Evolutionary conservation across 192 early-diverging fungal species (phyloP).

Genomic region (Coemansia sp.): DNA sequence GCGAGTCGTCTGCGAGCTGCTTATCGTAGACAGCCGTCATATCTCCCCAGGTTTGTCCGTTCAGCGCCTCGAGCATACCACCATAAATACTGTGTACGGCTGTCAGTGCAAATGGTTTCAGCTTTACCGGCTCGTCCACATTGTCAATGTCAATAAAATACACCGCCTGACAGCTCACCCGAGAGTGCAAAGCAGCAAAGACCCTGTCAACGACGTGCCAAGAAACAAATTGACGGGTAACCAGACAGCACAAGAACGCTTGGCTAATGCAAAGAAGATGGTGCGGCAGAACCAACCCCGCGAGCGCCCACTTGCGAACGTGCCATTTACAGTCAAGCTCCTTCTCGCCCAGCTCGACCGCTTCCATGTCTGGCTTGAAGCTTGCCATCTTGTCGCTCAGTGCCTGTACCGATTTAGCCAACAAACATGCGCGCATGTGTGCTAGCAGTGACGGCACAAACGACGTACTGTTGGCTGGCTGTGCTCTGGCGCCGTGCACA

Average conservation of each 20-base stretch:
- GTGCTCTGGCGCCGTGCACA: background rate
- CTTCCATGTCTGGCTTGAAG: background rate
- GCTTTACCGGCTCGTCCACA: background rate
- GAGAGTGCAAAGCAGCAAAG: slow-evolving; percentile 10
- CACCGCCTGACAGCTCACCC: background rate
- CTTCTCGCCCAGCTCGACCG: background rate
- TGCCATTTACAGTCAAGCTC: slow-evolving; percentile 10
- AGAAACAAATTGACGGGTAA: slow-evolving; percentile 9
- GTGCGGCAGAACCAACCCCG: slow-evolving; percentile 25
- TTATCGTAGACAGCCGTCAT: background rate
- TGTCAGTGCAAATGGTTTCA: slow-evolving; percentile 9
- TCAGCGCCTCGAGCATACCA: slow-evolving; percentile 1
- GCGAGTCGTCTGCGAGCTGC: background rate
- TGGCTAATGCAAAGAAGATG: slow-evolving; percentile 33
- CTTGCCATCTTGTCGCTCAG: slow-evolving; percentile 15
- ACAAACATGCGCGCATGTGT: slow-evolving; percentile 25
- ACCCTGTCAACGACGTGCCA: slow-evolving; percentile 12
- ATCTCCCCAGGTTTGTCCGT: background rate
- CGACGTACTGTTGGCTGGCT: background rate
- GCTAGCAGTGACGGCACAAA: slow-evolving; percentile 9
- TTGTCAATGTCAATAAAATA: slow-evolving; percentile 28
- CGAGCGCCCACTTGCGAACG: slow-evolving; percentile 14
- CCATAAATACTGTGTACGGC: slow-evolving; percentile 21
- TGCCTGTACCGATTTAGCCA: slow-evolving; percentile 5
- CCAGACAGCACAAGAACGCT: slow-evolving; percentile 14